phyloP scores from a whole-genome alignment of 768 basidiomycete species.

The Leucogyrophana mollusca region DNA sequence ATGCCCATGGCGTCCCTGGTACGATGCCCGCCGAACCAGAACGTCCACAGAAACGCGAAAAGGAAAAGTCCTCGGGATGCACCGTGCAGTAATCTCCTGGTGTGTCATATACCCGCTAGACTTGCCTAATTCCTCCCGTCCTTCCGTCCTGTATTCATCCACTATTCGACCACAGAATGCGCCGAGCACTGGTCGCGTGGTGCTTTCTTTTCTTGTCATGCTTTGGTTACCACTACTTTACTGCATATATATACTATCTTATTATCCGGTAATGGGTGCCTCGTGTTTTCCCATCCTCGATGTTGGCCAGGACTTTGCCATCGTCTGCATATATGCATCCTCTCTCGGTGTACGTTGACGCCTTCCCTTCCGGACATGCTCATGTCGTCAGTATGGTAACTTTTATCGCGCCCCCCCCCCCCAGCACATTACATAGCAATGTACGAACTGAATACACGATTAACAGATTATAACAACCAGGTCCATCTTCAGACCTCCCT shows the following conservation, averaged over 20 bases:
- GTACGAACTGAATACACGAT: too few relatives aligned
- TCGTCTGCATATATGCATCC: too few relatives aligned
- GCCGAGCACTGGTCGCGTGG: too few relatives aligned
- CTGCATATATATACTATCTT: not conserved
- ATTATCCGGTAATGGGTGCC: not conserved
- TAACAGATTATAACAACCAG: too few relatives aligned
- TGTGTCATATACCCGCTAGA: not conserved
- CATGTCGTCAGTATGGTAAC: too few relatives aligned
- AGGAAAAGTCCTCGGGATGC: conserved; percentile 24
- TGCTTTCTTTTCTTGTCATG: not conserved
- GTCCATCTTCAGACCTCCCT: too few relatives aligned
- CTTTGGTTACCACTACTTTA: not conserved
- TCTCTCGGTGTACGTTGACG: not conserved
- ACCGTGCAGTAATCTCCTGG: conserved; percentile 20
- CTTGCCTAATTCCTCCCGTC: too few relatives aligned
- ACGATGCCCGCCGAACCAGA: conserved; percentile 12
- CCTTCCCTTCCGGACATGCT: not conserved
- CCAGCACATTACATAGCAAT: too few relatives aligned
- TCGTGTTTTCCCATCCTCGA: not conserved
- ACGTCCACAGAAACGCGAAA: conserved; percentile 26
- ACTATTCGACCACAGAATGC: not conserved
- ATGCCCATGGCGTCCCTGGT: conserved; percentile 10
- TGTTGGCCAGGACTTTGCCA: too few relatives aligned
- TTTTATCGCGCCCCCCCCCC: too few relatives aligned
- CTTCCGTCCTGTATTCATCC: not conserved